Conservation (phyloP, 2,329 filamentous ascomycete genomes). For the Parascedosporium putredinis region DNA sequence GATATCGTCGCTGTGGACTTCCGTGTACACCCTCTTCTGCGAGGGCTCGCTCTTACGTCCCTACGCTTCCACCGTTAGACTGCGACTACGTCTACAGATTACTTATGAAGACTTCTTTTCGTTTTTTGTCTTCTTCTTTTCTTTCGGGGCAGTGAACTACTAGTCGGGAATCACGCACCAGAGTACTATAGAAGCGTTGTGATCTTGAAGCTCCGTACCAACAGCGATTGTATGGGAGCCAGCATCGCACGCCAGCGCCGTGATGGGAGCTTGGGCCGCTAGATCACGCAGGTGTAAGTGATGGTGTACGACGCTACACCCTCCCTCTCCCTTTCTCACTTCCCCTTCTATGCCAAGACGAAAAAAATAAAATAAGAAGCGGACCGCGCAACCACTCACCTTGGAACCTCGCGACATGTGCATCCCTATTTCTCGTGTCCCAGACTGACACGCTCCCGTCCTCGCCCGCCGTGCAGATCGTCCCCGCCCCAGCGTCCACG, state of each 20-base stretch:
- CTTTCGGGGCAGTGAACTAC: neutral
- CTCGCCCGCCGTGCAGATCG: conserved; percentile 60
- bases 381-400: conserved; percentile 20
- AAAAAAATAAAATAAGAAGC: conserved; percentile 6
- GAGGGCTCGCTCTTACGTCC: conserved; percentile 43
- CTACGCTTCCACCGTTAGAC: conserved; percentile 23
- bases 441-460: conserved; percentile 57
- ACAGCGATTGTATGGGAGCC: conserved; percentile 52
- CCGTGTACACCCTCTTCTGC: conserved; percentile 45
- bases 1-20: conserved; percentile 59
- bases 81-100: conserved; percentile 11
- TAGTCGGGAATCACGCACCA: conserved; percentile 39
- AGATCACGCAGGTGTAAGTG: neutral
- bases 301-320: conserved; percentile 4
- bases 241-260: conserved; percentile 54
- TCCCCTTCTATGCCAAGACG: too few relatives aligned
- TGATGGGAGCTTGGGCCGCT: conserved; percentile 42
- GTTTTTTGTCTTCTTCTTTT: conserved; percentile 7
- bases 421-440: conserved; percentile 45
- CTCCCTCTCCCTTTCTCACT: neutral
- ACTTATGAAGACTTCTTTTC: too few relatives aligned
- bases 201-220: conserved; percentile 61
- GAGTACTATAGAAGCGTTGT: conserved; percentile 49
- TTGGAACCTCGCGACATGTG: conserved; percentile 31
- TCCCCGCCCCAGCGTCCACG: conserved; percentile 37